Percentiles rank a stretch among this genome's conserved stretches.
Conservation (phyloP, 768 basidiomycete genomes). For the Mycena albidolilacea region DNA sequence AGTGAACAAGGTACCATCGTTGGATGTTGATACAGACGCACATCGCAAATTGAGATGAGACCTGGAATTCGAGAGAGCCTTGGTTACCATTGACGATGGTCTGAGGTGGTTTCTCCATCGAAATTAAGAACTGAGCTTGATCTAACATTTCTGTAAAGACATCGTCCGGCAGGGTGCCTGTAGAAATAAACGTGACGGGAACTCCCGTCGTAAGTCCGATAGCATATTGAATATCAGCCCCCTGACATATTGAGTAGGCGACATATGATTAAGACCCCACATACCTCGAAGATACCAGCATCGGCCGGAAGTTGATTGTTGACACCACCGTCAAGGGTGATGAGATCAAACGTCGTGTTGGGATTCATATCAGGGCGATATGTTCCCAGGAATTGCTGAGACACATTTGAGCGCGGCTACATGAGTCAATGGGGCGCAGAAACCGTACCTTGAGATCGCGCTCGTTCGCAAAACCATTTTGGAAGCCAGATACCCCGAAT, state of each 20-base stretch:
- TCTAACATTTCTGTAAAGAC: conserved; percentile 10
- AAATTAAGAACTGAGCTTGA: conserved; percentile 3
- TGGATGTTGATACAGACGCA: conserved; percentile 5
- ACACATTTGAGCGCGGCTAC: neutral
- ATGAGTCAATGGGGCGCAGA: conserved; percentile 8
- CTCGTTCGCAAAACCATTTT: conserved; percentile 5
- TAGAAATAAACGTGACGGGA: conserved; percentile 15
- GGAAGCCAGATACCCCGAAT: conserved; percentile 15
- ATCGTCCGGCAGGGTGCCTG: conserved; percentile 11
- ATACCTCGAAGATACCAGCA: conserved; percentile 16
- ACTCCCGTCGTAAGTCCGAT: conserved; percentile 18
- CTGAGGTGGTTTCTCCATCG: conserved; percentile 11
- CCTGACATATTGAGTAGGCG: conserved; percentile 11
- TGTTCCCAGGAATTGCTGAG: conserved; percentile 10
- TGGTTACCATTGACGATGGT: conserved; percentile 17
- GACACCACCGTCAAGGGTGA: conserved; percentile 6
- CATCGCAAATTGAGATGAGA: conserved; percentile 18
- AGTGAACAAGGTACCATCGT: neutral
- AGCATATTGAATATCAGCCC: conserved; percentile 8
- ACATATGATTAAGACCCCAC: conserved; percentile 3
- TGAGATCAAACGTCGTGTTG: conserved; percentile 15
- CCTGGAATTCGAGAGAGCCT: conserved; percentile 8
- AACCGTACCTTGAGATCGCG: conserved; percentile 7
- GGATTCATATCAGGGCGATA: conserved; percentile 18
- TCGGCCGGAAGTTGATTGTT: conserved; percentile 20